Conservation (phyloP, 371 early-diverging fungal genomes). For the Synchytrium microbalum region DNA sequence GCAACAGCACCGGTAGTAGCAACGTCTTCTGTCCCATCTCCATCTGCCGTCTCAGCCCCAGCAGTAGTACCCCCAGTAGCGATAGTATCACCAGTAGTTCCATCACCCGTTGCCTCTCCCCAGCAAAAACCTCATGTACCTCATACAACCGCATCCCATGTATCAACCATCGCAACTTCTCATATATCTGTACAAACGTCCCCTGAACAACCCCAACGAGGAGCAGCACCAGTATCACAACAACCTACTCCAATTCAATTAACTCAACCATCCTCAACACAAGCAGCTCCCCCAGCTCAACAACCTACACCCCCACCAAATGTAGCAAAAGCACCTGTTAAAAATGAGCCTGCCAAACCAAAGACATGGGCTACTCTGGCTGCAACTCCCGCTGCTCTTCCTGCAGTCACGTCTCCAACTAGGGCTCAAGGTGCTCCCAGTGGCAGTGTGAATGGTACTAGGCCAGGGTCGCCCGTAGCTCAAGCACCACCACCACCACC, state of each 20-base stretch:
- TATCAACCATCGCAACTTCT: not conserved
- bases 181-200: not conserved
- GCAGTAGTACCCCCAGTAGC: not conserved
- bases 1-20: slow-evolving; percentile 7
- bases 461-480: not conserved
- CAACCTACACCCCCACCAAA: slow-evolving; percentile 6
- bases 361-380: slow-evolving; percentile 53
- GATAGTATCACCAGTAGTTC: not conserved
- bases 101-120: not conserved
- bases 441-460: not conserved
- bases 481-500: slow-evolving; percentile 6
- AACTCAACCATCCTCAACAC: slow-evolving; percentile 2
- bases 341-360: slow-evolving; percentile 23
- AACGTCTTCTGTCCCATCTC: slow-evolving; percentile 10
- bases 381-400: slow-evolving; percentile 18
- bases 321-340: slow-evolving; percentile 7
- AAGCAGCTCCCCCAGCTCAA: not conserved
- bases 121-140: not conserved
- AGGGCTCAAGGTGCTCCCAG: slow-evolving; percentile 11
- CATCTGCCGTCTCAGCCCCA: not conserved
- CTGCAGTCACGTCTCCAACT: slow-evolving; percentile 13
- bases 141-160: not conserved
- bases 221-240: no score
- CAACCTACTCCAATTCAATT: no score
- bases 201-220: no score